phyloP scores from a whole-genome alignment of 108 stramenopile species.

The Stephanodiscus minutulus region DNA sequence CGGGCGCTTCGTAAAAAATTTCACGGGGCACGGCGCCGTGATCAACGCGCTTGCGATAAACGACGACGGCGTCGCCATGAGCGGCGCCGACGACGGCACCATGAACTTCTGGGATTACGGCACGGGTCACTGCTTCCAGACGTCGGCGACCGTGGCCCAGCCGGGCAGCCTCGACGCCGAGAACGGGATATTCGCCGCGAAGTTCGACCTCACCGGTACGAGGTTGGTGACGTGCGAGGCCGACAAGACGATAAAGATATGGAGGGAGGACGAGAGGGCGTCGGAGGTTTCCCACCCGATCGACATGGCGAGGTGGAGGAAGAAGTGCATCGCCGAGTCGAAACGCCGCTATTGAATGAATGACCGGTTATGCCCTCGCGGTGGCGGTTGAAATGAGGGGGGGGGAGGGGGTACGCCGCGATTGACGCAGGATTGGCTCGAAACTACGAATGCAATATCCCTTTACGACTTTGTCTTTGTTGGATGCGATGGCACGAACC shows the following conservation, averaged over 20 bases:
- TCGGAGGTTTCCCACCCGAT: constrained; percentile 94
- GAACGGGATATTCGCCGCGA: constrained; percentile 91
- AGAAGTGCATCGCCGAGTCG: constrained; percentile 86
- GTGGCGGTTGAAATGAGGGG: too few relatives aligned
- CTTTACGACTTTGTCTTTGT: too few relatives aligned
- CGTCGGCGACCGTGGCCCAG: constrained; percentile 86
- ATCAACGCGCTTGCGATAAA: constrained; percentile 96
- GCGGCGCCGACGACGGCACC: constrained; percentile 96
- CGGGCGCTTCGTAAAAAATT: constrained; percentile 91
- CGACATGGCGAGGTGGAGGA: constrained; percentile 94
- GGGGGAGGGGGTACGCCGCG: too few relatives aligned
- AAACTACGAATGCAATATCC: too few relatives aligned
- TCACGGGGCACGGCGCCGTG: constrained; percentile 93
- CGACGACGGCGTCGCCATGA: constrained; percentile 94
- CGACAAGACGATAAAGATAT: constrained; percentile 99
- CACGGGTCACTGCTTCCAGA: constrained; percentile 96
- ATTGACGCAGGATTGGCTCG: not conserved
- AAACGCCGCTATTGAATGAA: constrained; percentile 49
- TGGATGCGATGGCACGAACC: not conserved
- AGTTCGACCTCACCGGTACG: constrained; percentile 97
- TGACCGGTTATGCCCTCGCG: not conserved
- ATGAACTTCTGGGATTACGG: constrained; percentile 98
- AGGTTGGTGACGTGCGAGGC: constrained; percentile 97
- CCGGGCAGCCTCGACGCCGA: constrained; percentile 98
- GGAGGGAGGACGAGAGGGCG: constrained; percentile 94